phyloP scores from a whole-genome alignment of 2,329 filamentous ascomycete genomes.

The Sporothrix pseudoabietina region DNA sequence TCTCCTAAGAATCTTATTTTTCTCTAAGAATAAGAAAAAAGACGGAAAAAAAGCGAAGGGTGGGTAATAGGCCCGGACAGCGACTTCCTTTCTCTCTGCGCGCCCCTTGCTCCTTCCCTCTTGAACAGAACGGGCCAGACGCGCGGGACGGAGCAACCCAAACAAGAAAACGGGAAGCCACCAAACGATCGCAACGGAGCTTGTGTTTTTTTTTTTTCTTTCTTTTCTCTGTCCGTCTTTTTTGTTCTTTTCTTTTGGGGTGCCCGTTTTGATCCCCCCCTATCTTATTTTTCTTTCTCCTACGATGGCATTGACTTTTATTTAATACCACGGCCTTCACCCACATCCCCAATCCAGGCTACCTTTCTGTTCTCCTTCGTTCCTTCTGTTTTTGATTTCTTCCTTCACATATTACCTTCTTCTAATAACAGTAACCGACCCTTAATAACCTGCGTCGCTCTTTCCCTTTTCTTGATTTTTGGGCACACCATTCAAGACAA shows the following conservation, averaged over 20 bases:
- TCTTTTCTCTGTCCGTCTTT: neutral
- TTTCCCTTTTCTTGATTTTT: neutral
- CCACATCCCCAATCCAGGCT: neutral
- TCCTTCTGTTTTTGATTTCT: neutral
- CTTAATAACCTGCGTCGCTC: neutral
- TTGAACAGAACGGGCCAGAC: neutral
- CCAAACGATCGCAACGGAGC: neutral
- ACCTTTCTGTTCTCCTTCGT: neutral
- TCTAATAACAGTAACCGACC: neutral
- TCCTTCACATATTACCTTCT: neutral
- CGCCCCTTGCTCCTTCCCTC: neutral
- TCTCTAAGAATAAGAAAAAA: neutral
- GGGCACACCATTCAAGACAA: neutral
- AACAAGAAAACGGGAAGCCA: neutral
- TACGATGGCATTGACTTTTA: neutral
- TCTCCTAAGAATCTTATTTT: neutral
- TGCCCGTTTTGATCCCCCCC: constrained; percentile 2
- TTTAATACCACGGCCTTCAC: constrained; percentile 5
- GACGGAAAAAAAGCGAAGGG: neutral
- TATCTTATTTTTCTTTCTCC: neutral
- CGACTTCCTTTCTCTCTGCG: neutral
- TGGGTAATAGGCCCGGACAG: neutral
- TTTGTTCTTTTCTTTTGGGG: neutral
- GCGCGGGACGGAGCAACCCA: neutral
- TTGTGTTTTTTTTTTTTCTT: neutral